Evolutionary conservation across 2,329 filamentous ascomycete genomes (phyloP).

Genomic region (Colletotrichum cordylinicola): DNA sequence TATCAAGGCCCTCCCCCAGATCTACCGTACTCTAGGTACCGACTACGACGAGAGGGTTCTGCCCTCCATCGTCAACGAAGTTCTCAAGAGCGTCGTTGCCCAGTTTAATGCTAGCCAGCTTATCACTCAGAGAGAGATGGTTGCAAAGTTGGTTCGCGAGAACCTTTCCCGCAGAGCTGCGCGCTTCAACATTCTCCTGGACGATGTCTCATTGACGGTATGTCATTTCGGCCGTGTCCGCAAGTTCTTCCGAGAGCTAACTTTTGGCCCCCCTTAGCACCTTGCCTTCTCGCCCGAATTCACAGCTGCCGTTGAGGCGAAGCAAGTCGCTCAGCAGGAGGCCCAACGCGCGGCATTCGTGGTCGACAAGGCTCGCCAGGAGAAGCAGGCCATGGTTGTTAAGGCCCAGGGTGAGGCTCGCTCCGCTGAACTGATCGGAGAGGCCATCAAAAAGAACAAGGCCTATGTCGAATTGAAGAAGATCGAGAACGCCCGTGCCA

Average conservation of each 20-base stretch:
- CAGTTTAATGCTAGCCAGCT: constrained; percentile 99
- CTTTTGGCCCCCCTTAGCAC: constrained; percentile 51
- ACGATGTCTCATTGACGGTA: constrained; percentile 97
- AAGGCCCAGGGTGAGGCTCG: constrained; percentile 98
- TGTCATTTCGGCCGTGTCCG: constrained; percentile 29
- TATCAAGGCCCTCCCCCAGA: constrained; percentile 88
- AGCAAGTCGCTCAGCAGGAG: constrained; percentile 85
- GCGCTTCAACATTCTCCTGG: constrained; percentile 95
- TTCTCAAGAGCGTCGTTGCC: constrained; percentile 96
- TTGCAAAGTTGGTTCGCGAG: constrained; percentile 88
- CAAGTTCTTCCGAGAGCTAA: constrained; percentile 27
- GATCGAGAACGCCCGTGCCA: constrained; percentile 93
- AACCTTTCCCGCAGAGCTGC: constrained; percentile 91
- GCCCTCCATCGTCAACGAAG: constrained; percentile 98
- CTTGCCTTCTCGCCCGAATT: constrained; percentile 78
- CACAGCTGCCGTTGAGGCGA: constrained; percentile 75
- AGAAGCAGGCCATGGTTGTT: constrained; percentile 99
- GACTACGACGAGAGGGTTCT: constrained; percentile 98
- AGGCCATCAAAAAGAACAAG: constrained; percentile 99
- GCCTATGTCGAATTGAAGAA: constrained; percentile 96
- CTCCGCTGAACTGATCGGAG: constrained; percentile 96
- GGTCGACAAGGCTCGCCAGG: constrained; percentile 97
- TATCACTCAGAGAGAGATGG: constrained; percentile 98
- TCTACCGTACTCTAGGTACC: constrained; percentile 92
- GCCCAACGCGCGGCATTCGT: constrained; percentile 96